Evolutionary conservation across 73 alveolate genomes (phyloP), one percentile per base, ranked within the genome.

Genomic region (Breviolum minutum): DNA sequence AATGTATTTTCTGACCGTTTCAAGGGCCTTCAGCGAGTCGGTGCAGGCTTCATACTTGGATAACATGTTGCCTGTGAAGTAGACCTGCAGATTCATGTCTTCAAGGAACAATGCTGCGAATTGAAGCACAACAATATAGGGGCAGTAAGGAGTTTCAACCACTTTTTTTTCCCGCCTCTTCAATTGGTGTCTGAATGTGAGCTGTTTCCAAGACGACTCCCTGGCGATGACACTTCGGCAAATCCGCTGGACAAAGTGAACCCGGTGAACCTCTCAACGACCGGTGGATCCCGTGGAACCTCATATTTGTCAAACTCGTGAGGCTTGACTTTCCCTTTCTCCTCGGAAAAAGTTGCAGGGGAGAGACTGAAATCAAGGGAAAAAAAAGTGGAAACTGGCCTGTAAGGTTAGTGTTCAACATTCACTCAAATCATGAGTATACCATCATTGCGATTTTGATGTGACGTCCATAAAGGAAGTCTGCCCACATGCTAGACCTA

Each of bases 31-130:
- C 77, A 90, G 48, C 12, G 97, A 90, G 87, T 90, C 97, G 29
- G 97, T 90, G 76, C 83, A 73, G n/a, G 97, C 97, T 76, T 90
- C 97, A 61, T 90, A 90, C 77, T 90, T 90, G 88, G 97, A 90
- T 20, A 90, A 81, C 97, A 90, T 90, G 64, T 90, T 90, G 32
- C 97, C 97, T 7, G 97, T 90, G 97, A 90, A 90, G 97, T 90
- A 90, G 87, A 90, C 63, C 97, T 90, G 88, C 10, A 27, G 63
- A 40, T 40, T 27, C 13, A 14, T n/a, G n/a, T 69, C 27, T 70
- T 22, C 24, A 6, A 70, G 29, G 29, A n/a, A 20, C n/a, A 22
- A 8, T 70, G 12, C 54, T 40, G 54, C 54, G 3, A n/a, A n/a
- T n/a, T 13, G 61, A 76, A 24, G 1, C 86, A 76, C 14, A 4